These are phyloP conservation scores for Fusarium agapanthi DNA, from an alignment of 2,329 filamentous ascomycete genomes.

Conservation along the genomic window DNA sequence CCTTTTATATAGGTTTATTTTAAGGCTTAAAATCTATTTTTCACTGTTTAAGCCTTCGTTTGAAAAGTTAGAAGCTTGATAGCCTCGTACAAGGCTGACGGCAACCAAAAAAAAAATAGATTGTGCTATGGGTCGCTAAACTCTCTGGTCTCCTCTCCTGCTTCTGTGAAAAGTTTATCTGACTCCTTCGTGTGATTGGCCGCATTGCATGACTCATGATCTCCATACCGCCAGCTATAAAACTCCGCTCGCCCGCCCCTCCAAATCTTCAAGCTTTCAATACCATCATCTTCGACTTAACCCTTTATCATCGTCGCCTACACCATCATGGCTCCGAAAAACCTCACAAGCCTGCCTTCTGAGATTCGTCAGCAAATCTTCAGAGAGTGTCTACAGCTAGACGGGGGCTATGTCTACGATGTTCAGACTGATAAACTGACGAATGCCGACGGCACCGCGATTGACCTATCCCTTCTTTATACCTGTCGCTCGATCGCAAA, in stretches of 20 bases:
- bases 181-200: background rate
- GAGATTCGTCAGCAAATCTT: slow-evolving; percentile 27
- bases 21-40: too few species aligned
- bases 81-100: background rate
- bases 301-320: rapidly evolving
- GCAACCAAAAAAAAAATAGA: background rate
- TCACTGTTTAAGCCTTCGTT: too few species aligned
- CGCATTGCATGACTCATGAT: background rate
- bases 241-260: background rate
- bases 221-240: background rate
- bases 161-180: background rate
- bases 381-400: background rate
- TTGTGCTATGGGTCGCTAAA: background rate
- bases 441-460: background rate
- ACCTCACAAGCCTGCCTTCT: background rate
- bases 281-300: background rate
- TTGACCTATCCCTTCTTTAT: slow-evolving; percentile 25
- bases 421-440: background rate
- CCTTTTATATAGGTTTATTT: too few species aligned
- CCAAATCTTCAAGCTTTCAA: too few species aligned
- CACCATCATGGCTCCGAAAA: background rate
- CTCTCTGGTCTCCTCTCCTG: background rate
- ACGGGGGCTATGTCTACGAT: slow-evolving; percentile 17
- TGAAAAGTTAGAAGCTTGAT: too few species aligned
- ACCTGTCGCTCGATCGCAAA: slow-evolving; percentile 15